These are phyloP conservation scores for Podospora comata DNA, from an alignment of 495 filamentous ascomycete species.

Conservation along the genomic window DNA sequence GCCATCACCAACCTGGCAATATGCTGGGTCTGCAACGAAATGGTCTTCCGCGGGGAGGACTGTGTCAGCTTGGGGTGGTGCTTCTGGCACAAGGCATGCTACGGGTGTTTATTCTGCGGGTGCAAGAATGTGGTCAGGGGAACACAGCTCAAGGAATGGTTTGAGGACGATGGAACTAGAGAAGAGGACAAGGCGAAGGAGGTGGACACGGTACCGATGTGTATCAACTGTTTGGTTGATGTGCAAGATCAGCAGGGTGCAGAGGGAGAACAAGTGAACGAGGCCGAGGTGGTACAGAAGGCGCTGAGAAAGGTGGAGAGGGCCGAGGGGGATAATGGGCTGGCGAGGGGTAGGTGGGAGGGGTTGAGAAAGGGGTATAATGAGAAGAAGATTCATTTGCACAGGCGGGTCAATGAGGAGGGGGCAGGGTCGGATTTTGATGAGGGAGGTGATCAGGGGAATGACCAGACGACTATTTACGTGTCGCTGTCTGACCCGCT, in stretches of 20 bases:
- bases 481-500: slow-evolving; percentile 43
- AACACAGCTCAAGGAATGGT: slow-evolving; percentile 20
- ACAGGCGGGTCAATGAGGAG: background rate
- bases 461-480: slow-evolving; percentile 30
- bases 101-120: slow-evolving; percentile 47
- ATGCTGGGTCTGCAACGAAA: slow-evolving; percentile 50
- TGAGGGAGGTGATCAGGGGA: slow-evolving; percentile 14
- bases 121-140: slow-evolving; percentile 21
- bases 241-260: background rate
- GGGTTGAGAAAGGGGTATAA: slow-evolving; percentile 15
- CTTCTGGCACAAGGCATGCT: slow-evolving; percentile 49
- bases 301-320: slow-evolving; percentile 30
- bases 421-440: background rate
- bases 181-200: slow-evolving; percentile 21
- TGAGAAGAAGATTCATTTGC: slow-evolving; percentile 18
- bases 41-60: slow-evolving; percentile 43
- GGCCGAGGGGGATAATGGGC: slow-evolving; percentile 28
- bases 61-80: slow-evolving; percentile 48
- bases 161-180: slow-evolving; percentile 9
- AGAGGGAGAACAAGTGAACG: slow-evolving; percentile 25
- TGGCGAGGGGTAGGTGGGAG: slow-evolving; percentile 26
- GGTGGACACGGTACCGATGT: slow-evolving; percentile 36
- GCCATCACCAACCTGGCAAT: slow-evolving; percentile 43
- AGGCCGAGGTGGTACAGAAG: slow-evolving; percentile 20
- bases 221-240: slow-evolving; percentile 30